These are phyloP conservation scores for Jasminum sambac DNA, from an alignment of 257 asterid species.

Conservation along the genomic window DNA sequence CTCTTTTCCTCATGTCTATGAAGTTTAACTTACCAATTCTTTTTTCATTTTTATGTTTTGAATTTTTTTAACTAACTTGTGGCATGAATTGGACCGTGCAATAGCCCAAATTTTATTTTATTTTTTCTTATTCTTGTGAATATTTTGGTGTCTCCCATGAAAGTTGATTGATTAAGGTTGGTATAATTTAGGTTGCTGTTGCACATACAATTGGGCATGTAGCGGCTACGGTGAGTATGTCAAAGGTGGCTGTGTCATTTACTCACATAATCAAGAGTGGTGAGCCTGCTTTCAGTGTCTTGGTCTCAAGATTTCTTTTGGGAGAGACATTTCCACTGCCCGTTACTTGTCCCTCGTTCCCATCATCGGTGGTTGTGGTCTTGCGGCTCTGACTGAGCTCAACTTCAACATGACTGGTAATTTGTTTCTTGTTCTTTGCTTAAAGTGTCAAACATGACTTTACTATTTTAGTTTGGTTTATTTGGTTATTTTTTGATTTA, in stretches of 20 bases:
- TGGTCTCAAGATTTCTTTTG: constrained; percentile 76
- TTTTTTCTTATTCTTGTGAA: neutral
- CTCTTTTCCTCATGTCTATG: neutral
- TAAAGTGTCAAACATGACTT: neutral
- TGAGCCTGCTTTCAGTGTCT: constrained; percentile 93
- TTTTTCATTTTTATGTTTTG: neutral
- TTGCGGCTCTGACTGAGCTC: constrained; percentile 88
- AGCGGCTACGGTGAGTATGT: constrained; percentile 98
- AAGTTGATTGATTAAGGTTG: constrained; percentile 12
- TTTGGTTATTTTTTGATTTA: neutral
- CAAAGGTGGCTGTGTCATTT: constrained; percentile 97
- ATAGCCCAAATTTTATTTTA: neutral
- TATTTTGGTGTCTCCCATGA: neutral
- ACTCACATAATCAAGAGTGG: constrained; percentile 97
- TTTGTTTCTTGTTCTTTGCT: neutral
- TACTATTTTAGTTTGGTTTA: neutral
- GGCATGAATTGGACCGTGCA: neutral
- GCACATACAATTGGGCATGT: constrained; percentile 99
- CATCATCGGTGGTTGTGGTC: constrained; percentile 87
- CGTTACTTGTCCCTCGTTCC: constrained; percentile 87
- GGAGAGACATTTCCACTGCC: constrained; percentile 79
- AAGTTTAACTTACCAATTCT: neutral
- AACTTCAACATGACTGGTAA: constrained; percentile 95
- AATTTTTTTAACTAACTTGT: neutral
- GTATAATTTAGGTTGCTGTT: constrained; percentile 70